Evolutionary conservation across 352 stramenopile genomes (phyloP), one percentile per base, ranked within the genome.

Genomic region (Pythium aquatile): DNA sequence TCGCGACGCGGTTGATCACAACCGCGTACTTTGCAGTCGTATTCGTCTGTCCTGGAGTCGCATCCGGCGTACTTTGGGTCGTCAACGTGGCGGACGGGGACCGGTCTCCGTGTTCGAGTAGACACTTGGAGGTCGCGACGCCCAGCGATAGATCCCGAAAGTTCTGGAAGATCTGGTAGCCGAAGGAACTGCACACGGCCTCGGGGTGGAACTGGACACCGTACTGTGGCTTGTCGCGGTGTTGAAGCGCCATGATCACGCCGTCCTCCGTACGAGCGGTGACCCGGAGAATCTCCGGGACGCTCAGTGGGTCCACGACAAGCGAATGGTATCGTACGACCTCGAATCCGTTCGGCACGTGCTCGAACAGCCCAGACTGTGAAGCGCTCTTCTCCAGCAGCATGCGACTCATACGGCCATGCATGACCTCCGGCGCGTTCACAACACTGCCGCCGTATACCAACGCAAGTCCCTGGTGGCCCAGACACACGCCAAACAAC

Each of bases 181-280:
- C 92, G 58, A 84, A 88, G 40, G 76, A 65, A 40, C 70, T 98
- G 65, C 95, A 97, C 54, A 99, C 94, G 5, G 87, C 95, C 74
- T 99, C 97, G 1, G 97, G 97, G 69, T 99, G 97, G 79, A 99
- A 99, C 74, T 99, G 97, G 33, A 99, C 93, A 53, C 96, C 96
- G 70, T 93, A 98, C 66, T 98, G 93, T 48, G 81, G 89, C 77
- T 90, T 87, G 5, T 64, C 61, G 9, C 69, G 66, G 72, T 98
- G 93, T 58, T 80, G 65, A 28, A 99, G 66, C 6, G 78, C 96
- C 94, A 99, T 98, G 53, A 97, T 79, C 26, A 92, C 78, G 24
- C 78, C 73, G 65, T 90, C 82, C 48, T 81, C 72, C 6, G 84
- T 91, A 40, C 79, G 68, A 14, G 90, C 92, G 16, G 80, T 81